Base-by-base conservation (phyloP, 2,329 filamentous ascomycete genomes). In the Penicillium sp. region DNA sequence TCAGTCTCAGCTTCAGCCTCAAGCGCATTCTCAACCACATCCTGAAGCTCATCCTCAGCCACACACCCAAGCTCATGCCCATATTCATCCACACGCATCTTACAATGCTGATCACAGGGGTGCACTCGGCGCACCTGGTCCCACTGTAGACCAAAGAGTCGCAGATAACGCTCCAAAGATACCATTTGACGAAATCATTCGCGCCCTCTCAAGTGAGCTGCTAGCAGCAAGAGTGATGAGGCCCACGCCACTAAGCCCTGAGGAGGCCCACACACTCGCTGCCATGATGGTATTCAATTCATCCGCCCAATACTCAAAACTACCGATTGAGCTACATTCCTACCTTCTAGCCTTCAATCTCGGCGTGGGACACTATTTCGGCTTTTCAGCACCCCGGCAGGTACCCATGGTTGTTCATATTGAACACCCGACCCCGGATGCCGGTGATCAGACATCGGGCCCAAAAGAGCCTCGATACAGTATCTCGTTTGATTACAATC, bases 331-430 rank as follows among this genome's bases (percentile, higher is more conserved):
- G 2, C 59, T 63, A 2, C 55, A 68, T 21, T 63, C 65, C 2
- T 57, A 69, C 3, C 65, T 73, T 31, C 63, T 73, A 31, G 73
- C 72, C 7, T 64, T 73, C 3, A 70, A 72, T 48, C 69, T 78
- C 16, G 75, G 75, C 10, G 55, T 77, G 7, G 71, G 71, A 1
- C 67, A 70, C 24, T 65, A 73, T 41, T 68, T 76, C 22, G 75
- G 74, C 1, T 55, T 72, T 8, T 53, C 63, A 21, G 60, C 68
- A 8, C 65, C 58, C n/a, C 57, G 55, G 14, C 62, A 63, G n/a
- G 62, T 61, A 9, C 54, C 63, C 4, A 57, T 76, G n/a, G 59
- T 59, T 5, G 62, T 76, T 9, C 63, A 69, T 48, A 60, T 69
- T 16, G 61, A 67, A 21, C 26, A 54, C 22, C 46, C 50, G 21